These are phyloP conservation scores for Fusarium setosum DNA, from an alignment of 2,329 filamentous ascomycete genomes.

Conservation along the genomic window DNA sequence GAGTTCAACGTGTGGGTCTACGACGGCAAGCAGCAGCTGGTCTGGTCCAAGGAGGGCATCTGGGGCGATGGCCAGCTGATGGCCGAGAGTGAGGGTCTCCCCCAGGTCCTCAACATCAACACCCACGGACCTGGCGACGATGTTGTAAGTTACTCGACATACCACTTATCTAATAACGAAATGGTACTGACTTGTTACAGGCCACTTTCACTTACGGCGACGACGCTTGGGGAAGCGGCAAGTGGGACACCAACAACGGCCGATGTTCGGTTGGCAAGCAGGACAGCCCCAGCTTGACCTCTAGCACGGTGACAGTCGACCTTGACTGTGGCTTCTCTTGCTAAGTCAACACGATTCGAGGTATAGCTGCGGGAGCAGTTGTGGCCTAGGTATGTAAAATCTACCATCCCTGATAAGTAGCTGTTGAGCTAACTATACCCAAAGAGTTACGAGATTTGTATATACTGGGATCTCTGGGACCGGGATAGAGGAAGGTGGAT, in stretches of 20 bases:
- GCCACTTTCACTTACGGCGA: conserved; percentile 1
- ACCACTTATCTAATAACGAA: no score
- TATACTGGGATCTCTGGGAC: no score
- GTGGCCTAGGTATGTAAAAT: no score
- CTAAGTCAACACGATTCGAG: not conserved
- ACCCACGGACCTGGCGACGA: not conserved
- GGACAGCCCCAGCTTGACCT: not conserved
- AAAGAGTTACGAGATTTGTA: no score
- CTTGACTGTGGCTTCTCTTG: conserved; percentile 3
- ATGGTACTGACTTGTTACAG: not conserved
- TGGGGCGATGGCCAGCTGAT: not conserved
- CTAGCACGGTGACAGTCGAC: not conserved
- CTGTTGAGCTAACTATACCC: no score
- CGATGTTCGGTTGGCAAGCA: conserved; percentile 6
- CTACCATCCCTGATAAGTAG: no score
- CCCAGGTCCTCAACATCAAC: not conserved
- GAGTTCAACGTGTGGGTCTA: not conserved
- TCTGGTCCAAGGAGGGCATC: not conserved
- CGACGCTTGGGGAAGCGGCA: conserved; percentile 4
- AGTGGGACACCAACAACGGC: conserved; percentile 2
- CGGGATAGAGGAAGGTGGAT: no score
- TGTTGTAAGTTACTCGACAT: not conserved
- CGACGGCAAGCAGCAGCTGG: not conserved
- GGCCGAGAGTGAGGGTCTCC: not conserved
- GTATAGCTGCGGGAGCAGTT: no score